A percentile compares a stretch with the other conserved stretches of the same genome.
phyloP scores from a whole-genome alignment of 192 early-diverging fungal genomes.

The Coemansia sp. region DNA sequence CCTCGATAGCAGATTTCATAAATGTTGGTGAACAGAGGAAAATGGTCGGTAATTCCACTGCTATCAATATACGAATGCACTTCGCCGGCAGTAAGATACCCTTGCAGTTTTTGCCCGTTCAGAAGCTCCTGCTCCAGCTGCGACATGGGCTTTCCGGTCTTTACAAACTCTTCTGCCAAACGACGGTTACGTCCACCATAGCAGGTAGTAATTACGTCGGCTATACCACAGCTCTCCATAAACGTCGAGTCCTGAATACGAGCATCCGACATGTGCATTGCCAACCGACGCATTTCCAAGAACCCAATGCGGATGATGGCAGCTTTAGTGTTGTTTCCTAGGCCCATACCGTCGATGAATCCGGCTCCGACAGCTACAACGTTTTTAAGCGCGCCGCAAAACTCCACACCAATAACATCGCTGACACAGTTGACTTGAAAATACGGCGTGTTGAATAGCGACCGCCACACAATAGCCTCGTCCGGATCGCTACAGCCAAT shows the following conservation, averaged over 20 bases:
- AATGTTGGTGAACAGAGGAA: conserved; percentile 92
- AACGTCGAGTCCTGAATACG: conserved; percentile 92
- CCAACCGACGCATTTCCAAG: conserved; percentile 92
- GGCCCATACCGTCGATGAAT: conserved; percentile 87
- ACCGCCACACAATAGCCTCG: conserved; percentile 76
- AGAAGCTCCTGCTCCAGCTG: conserved; percentile 88
- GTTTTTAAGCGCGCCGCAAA: conserved; percentile 98
- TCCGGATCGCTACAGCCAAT: conserved; percentile 70
- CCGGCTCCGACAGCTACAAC: conserved; percentile 97
- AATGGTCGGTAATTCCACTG: conserved; percentile 63
- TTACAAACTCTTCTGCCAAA: conserved; percentile 87
- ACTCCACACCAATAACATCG: conserved; percentile 90
- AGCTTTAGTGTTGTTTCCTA: conserved; percentile 96
- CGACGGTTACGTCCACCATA: conserved; percentile 95
- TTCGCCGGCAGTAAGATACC: conserved; percentile 86
- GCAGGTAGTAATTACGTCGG: conserved; percentile 95
- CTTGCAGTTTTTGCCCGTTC: conserved; percentile 97
- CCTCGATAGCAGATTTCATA: conserved; percentile 88
- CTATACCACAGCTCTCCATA: conserved; percentile 95
- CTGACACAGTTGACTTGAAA: conserved; percentile 83
- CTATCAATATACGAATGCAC: conserved; percentile 75
- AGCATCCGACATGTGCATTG: conserved; percentile 73
- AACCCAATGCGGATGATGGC: conserved; percentile 95
- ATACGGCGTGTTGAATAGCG: conserved; percentile 83
- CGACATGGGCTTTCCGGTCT: conserved; percentile 90